Evolutionary conservation across 2,329 filamentous ascomycete species (phyloP).

Genomic region (Talaromyces sp.): DNA sequence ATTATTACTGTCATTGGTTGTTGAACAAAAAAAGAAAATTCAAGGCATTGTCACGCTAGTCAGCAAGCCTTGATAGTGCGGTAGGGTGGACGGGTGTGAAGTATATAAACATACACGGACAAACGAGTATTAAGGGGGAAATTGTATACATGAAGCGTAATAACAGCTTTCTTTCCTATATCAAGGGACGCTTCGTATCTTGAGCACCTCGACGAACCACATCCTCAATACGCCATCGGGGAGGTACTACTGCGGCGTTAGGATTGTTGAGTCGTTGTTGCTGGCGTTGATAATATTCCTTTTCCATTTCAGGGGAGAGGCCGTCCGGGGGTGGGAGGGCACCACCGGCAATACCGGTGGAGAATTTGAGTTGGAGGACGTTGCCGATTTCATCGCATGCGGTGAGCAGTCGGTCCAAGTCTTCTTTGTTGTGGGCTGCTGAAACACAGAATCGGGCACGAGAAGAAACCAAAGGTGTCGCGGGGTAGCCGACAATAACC

Average conservation of each 20-base stretch:
- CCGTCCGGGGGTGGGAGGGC: constrained; percentile 69
- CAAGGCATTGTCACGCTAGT: constrained; percentile 3
- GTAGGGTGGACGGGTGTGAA: background rate
- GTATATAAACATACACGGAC: constrained; percentile 2
- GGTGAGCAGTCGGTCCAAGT: constrained; percentile 79
- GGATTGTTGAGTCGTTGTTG: constrained; percentile 24
- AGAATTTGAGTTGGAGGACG: constrained; percentile 90
- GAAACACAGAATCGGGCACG: constrained; percentile 94
- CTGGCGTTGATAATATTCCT: constrained; percentile 54
- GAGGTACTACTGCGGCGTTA: constrained; percentile 54
- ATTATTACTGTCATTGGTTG: background rate
- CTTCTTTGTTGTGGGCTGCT: constrained; percentile 95
- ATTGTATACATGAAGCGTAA: background rate
- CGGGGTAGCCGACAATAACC: constrained; percentile 94
- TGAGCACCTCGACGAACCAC: constrained; percentile 68
- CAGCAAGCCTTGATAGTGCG: background rate
- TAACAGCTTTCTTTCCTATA: constrained; percentile 41
- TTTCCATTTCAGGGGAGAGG: constrained; percentile 65
- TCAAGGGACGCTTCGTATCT: constrained; percentile 68
- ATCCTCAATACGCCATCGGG: constrained; percentile 73
- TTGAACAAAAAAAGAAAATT: background rate
- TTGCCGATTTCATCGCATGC: constrained; percentile 93
- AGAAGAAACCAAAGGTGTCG: constrained; percentile 90
- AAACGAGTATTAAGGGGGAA: background rate
- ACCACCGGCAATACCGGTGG: constrained; percentile 89